phyloP scores from a whole-genome alignment of 2,329 filamentous ascomycete species.

The Orbilia oligospora region DNA sequence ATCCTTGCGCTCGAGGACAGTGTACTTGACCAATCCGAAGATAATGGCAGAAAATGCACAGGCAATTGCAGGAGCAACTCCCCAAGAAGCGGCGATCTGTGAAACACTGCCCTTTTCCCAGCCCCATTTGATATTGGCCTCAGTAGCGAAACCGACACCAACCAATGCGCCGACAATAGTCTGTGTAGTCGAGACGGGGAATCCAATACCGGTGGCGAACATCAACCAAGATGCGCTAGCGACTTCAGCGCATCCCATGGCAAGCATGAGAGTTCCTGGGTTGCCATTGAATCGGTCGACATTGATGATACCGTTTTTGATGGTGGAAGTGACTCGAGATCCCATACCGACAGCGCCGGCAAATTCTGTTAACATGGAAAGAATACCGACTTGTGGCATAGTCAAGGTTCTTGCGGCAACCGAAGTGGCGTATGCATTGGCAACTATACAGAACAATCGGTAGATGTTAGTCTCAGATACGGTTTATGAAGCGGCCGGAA shows the following conservation, averaged over 20 bases:
- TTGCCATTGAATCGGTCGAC: slow-evolving; percentile 67
- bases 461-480: neutral
- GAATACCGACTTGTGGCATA: slow-evolving; percentile 78
- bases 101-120: slow-evolving; percentile 71
- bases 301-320: slow-evolving; percentile 76
- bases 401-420: slow-evolving; percentile 82
- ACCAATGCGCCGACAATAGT: slow-evolving; percentile 67
- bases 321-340: slow-evolving; percentile 80
- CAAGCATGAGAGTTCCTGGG: slow-evolving; percentile 70
- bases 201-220: slow-evolving; percentile 70
- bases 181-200: slow-evolving; percentile 72
- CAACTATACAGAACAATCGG: slow-evolving; percentile 70
- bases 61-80: slow-evolving; percentile 73
- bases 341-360: slow-evolving; percentile 78
- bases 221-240: slow-evolving; percentile 71
- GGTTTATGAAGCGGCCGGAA: neutral
- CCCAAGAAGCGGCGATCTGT: slow-evolving; percentile 75
- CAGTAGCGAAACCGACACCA: slow-evolving; percentile 69
- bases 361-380: slow-evolving; percentile 78
- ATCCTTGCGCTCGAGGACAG: slow-evolving; percentile 72
- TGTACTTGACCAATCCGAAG: slow-evolving; percentile 74
- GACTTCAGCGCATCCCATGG: slow-evolving; percentile 72
- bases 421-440: slow-evolving; percentile 84
- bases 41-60: slow-evolving; percentile 72
- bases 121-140: slow-evolving; percentile 72